phyloP scores from a whole-genome alignment of 352 stramenopile genomes.

The Aphanomyces astaci region DNA sequence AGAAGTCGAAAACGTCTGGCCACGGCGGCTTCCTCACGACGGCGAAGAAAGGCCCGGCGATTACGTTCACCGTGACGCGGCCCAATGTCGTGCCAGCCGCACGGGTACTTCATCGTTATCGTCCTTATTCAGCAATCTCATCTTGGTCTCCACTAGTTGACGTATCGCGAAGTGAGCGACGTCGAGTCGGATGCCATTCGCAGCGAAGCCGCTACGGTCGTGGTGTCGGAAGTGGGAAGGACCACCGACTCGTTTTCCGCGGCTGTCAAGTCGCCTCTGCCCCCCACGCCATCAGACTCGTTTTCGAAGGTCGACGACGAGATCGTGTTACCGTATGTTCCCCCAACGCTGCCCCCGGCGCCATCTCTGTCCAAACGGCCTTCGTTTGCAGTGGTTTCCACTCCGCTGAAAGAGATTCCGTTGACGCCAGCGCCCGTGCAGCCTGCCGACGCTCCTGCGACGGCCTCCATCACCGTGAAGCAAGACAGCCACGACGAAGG shows the following conservation, averaged over 20 bases:
- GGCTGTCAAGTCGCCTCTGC: background rate
- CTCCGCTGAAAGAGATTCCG: background rate
- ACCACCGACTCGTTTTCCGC: background rate
- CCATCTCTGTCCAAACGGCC: background rate
- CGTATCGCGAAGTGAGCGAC: background rate
- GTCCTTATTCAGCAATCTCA: background rate
- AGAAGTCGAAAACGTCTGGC: conserved; percentile 1
- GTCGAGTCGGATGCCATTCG: background rate
- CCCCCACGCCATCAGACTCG: background rate
- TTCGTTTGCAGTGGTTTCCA: background rate
- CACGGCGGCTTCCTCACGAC: background rate
- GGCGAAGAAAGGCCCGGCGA: conserved; percentile 5
- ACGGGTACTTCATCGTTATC: background rate
- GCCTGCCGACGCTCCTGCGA: background rate
- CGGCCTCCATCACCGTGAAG: background rate
- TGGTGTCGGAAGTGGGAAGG: background rate
- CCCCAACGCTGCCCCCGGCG: background rate
- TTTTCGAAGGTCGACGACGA: background rate
- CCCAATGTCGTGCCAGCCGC: background rate
- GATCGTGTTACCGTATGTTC: background rate
- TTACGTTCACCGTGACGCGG: conserved; percentile 7
- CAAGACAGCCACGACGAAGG: conserved; percentile 13
- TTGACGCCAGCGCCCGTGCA: background rate
- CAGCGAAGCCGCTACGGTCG: background rate
- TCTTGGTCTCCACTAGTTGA: background rate